A percentile compares a stretch with the other conserved stretches of the same genome.
Evolutionary conservation across 257 asterid genomes (phyloP).

Genomic region (Fraxinus cuspidata): DNA sequence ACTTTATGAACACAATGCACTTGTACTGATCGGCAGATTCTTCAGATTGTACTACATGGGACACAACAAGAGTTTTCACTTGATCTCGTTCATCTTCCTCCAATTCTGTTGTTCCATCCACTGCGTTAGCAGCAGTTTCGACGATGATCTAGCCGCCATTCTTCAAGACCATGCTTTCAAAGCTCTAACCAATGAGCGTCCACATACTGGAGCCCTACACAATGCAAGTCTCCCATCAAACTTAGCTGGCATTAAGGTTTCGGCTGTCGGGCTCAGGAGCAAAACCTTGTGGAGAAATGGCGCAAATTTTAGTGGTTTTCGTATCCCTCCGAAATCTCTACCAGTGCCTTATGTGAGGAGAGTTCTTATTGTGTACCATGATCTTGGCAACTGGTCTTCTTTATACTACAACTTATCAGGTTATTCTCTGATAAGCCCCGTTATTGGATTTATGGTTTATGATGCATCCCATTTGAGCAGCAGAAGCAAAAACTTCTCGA

Average conservation of each 20-base stretch:
- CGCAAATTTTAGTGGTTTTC: slow-evolving; percentile 59
- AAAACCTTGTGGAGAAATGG: slow-evolving; percentile 63
- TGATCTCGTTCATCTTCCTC: slow-evolving; percentile 35
- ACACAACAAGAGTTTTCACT: slow-evolving; percentile 24
- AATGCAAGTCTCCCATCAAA: slow-evolving; percentile 57
- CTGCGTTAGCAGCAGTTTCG: slow-evolving; percentile 32
- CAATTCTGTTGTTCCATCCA: slow-evolving; percentile 30
- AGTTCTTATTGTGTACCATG: slow-evolving; percentile 65
- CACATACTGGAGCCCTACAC: slow-evolving; percentile 64
- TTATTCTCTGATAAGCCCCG: slow-evolving; percentile 54
- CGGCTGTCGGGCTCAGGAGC: slow-evolving; percentile 64
- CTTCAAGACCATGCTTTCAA: slow-evolving; percentile 61
- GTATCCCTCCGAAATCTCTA: slow-evolving; percentile 60
- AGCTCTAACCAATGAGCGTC: slow-evolving; percentile 45
- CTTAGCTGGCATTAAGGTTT: slow-evolving; percentile 67
- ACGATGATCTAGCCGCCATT: slow-evolving; percentile 50
- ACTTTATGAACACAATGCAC: not conserved
- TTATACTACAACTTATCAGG: slow-evolving; percentile 61
- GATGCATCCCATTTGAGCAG: slow-evolving; percentile 51
- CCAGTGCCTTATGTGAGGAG: slow-evolving; percentile 66
- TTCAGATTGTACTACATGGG: slow-evolving; percentile 32
- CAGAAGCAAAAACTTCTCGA: slow-evolving; percentile 32
- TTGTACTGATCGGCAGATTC: slow-evolving; percentile 5
- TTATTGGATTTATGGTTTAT: slow-evolving; percentile 63
- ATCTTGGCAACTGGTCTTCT: slow-evolving; percentile 69